phyloP scores from a whole-genome alignment of 768 basidiomycete species.

The Termitomyces sp. region DNA sequence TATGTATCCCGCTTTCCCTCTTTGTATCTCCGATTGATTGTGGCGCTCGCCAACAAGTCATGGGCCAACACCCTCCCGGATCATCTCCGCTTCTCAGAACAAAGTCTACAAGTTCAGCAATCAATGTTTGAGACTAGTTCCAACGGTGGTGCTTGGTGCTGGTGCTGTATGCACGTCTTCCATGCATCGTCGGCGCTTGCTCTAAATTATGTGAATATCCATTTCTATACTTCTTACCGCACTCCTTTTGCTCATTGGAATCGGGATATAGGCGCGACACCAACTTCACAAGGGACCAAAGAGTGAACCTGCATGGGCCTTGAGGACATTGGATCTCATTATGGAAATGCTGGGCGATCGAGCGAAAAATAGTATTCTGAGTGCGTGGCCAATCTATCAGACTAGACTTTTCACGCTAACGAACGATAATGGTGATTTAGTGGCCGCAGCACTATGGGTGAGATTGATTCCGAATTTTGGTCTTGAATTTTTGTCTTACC shows the following conservation, averaged over 20 bases:
- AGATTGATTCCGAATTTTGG: conserved; percentile 18
- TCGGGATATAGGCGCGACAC: conserved; percentile 32
- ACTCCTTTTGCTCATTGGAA: conserved; percentile 4
- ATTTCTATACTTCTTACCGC: conserved; percentile 1
- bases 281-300: conserved; percentile 32
- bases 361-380: conserved; percentile 44
- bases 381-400: conserved; percentile 24
- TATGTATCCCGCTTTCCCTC: conserved; percentile 22
- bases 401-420: conserved; percentile 1
- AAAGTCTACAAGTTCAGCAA: conserved; percentile 64
- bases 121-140: conserved; percentile 79
- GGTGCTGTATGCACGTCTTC: conserved; percentile 68
- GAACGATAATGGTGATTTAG: conserved; percentile 26
- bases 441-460: conserved; percentile 65
- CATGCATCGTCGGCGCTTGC: conserved; percentile 68
- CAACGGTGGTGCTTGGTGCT: conserved; percentile 80
- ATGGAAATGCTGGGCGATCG: conserved; percentile 45
- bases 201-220: conserved; percentile 53
- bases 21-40: background rate
- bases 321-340: conserved; percentile 39
- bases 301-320: conserved; percentile 40
- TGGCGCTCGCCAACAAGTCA: conserved; percentile 7
- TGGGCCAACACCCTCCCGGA: conserved; percentile 71
- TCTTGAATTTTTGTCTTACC: conserved; percentile 7
- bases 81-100: conserved; percentile 66